These are phyloP conservation scores for Phlegmacium glaucopus DNA, from an alignment of 768 basidiomycete species.

Conservation along the genomic window DNA sequence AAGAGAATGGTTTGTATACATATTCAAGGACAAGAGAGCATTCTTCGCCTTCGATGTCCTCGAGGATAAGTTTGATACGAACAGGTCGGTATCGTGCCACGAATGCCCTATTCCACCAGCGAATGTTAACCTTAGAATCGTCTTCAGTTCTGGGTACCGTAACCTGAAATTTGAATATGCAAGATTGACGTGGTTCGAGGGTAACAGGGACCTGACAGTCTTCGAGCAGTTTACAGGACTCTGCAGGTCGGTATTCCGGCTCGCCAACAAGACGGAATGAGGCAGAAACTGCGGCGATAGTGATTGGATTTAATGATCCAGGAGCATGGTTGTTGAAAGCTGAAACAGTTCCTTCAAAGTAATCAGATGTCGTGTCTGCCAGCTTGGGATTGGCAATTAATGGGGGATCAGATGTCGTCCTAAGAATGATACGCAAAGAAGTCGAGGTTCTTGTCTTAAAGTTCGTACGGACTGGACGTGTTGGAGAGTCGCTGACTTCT, in stretches of 20 bases:
- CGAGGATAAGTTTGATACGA: constrained; percentile 31
- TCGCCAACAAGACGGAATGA: constrained; percentile 35
- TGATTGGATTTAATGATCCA: constrained; percentile 28
- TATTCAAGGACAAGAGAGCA: constrained; percentile 37
- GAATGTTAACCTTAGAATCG: constrained; percentile 24
- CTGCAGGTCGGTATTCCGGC: constrained; percentile 26
- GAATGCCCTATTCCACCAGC: constrained; percentile 34
- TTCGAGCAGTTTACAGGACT: constrained; percentile 25
- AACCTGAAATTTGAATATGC: constrained; percentile 25
- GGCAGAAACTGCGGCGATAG: constrained; percentile 30
- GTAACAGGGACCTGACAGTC: constrained; percentile 25
- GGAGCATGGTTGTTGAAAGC: constrained; percentile 36
- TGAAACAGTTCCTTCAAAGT: constrained; percentile 30
- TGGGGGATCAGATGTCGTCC: constrained; percentile 32
- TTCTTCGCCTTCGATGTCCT: constrained; percentile 37
- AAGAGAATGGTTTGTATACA: constrained; percentile 27
- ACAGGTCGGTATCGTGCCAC: constrained; percentile 31
- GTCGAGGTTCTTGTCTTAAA: constrained; percentile 34
- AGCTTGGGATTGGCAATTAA: constrained; percentile 30
- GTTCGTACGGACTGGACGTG: constrained; percentile 30
- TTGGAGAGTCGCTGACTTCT: constrained; percentile 26
- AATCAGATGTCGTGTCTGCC: constrained; percentile 22
- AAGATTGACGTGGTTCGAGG: constrained; percentile 36
- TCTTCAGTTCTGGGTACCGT: constrained; percentile 30
- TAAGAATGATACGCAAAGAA: constrained; percentile 29